Evolutionary conservation across 768 basidiomycete genomes (phyloP), one percentile per base, ranked within the genome.

Genomic region (Boletellus emodensis): DNA sequence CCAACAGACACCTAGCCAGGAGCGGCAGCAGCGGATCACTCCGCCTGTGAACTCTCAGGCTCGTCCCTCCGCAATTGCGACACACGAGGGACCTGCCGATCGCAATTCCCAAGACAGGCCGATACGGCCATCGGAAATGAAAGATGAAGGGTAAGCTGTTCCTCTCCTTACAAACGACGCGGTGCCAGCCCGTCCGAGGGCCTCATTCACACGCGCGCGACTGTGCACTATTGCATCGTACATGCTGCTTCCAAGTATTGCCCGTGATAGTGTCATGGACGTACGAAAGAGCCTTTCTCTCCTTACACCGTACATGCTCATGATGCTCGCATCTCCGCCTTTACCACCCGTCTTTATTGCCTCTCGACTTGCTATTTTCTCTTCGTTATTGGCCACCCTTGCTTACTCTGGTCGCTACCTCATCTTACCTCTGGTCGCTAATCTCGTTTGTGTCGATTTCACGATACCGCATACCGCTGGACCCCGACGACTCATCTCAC

Each of bases 61-160:
- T 44, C 65, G 49, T 12, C 61, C 61, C 3, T 67, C 61, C 38
- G 65, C 63, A 1, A 72, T 72, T 11, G 61, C 68, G 22, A 72
- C 74, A 11, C 73, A 71, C 44, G 67, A 70, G 37, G 61, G 64
- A n/a, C 44, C 66, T 13, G 53, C 66, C 17, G 62, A 67, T 45
- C 63, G 59, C 34, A 58, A 48, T 30, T 71, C 75, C 47, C 73
- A 70, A 41, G 72, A 80, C 13, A 77, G 78, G 62, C 75, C 79
- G 15, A 75, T 84, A 60, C 79, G 83, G 55, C 82, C 82, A 9
- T 80, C 80, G 17, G 86, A 89, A 65, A 85, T 85, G 84, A 83
- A 85, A 53, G 87, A 90, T 64, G 82, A 83, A 75, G 87, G 87
- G 87, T 90, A 77, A 85, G 87, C 75, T 52, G 48, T 55, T 55